Conservation (phyloP, 495 filamentous ascomycete genomes). For the Xylaria acuta region DNA sequence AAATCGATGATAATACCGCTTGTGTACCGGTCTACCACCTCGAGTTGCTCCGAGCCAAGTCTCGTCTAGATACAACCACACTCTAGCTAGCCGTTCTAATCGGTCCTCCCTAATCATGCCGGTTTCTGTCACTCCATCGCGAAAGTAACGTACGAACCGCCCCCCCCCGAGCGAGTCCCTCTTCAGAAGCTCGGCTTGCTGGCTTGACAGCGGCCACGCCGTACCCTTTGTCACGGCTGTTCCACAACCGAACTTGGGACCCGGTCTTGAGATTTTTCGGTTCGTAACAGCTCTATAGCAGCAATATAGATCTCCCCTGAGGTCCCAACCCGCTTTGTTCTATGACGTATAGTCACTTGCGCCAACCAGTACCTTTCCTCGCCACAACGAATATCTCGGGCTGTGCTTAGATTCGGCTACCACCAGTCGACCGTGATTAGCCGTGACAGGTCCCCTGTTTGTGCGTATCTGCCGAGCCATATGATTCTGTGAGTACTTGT, state of each 20-base stretch:
- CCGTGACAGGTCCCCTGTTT: not conserved
- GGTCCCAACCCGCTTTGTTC: slow-evolving; percentile 1
- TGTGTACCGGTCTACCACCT: slow-evolving; percentile 29
- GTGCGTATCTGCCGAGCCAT: slow-evolving; percentile 13
- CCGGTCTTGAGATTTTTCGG: not conserved
- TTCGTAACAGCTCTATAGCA: not conserved
- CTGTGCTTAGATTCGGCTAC: slow-evolving; percentile 4
- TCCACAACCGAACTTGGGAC: not conserved
- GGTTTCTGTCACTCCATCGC: slow-evolving; percentile 15
- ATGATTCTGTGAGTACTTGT: slow-evolving; percentile 3
- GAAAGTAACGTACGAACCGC: slow-evolving; percentile 20
- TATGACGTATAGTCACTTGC: slow-evolving; percentile 11
- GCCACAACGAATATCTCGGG: not conserved
- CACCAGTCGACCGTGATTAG: not conserved
- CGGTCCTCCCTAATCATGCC: slow-evolving; percentile 21
- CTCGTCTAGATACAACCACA: slow-evolving; percentile 19
- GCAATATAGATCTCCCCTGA: not conserved
- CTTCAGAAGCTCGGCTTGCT: not conserved
- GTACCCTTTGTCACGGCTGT: slow-evolving; percentile 9
- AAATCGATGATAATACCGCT: slow-evolving; percentile 19
- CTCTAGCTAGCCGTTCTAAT: slow-evolving; percentile 2
- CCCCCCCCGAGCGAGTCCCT: slow-evolving; percentile 7
- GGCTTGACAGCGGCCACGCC: slow-evolving; percentile 20
- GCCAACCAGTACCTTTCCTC: not conserved
- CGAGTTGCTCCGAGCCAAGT: slow-evolving; percentile 31